phyloP scores from a whole-genome alignment of 2,329 filamentous ascomycete species.

The Penicillium expansum region DNA sequence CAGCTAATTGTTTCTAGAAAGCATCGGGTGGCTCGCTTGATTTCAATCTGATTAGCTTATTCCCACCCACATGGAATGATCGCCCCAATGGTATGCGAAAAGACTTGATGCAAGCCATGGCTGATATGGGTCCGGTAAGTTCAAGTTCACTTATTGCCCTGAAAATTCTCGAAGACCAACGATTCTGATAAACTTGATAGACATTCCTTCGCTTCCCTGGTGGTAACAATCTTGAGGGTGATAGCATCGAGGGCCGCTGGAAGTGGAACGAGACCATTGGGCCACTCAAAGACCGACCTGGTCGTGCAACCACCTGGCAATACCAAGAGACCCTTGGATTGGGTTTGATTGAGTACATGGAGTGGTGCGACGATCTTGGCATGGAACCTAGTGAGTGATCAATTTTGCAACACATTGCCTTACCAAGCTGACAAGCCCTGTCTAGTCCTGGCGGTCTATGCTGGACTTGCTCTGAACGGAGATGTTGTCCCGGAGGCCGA shows the following conservation, averaged over 20 bases:
- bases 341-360: constrained; percentile 49
- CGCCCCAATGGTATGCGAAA: constrained; percentile 52
- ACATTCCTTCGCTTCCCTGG: constrained; percentile 52
- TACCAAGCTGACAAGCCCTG: background rate
- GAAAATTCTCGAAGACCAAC: background rate
- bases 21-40: constrained; percentile 43
- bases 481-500: constrained; percentile 37
- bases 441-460: constrained; percentile 44
- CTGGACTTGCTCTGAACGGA: constrained; percentile 44
- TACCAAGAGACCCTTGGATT: constrained; percentile 48
- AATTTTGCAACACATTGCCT: background rate
- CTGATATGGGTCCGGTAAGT: constrained; percentile 25
- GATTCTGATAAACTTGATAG: constrained; percentile 14
- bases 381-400: constrained; percentile 37
- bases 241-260: constrained; percentile 39
- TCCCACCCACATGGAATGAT: constrained; percentile 55
- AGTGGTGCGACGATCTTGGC: constrained; percentile 48
- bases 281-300: constrained; percentile 48
- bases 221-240: constrained; percentile 51
- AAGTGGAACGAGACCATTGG: constrained; percentile 55
- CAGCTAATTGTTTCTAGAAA: constrained; percentile 21
- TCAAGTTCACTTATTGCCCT: too few species aligned
- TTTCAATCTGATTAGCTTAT: constrained; percentile 54
- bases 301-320: constrained; percentile 41
- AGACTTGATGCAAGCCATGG: constrained; percentile 48